These are phyloP conservation scores for Fraxinus pennsylvanica DNA, from an alignment of 257 asterid genomes.

Conservation along the genomic window DNA sequence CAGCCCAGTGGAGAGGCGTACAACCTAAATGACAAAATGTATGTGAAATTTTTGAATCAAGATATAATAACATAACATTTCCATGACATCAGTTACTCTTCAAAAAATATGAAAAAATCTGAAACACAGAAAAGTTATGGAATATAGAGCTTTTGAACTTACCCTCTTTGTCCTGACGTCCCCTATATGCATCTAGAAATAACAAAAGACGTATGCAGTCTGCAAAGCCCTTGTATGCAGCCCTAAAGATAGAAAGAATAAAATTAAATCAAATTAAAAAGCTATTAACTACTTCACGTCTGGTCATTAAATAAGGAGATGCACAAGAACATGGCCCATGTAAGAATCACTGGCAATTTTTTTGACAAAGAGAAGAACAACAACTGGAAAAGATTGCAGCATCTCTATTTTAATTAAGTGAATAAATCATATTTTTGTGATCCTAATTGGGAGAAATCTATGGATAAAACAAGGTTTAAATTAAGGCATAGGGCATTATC, in stretches of 20 bases:
- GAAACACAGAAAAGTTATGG: neutral
- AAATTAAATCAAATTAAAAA: conserved; percentile 26
- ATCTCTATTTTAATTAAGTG: neutral
- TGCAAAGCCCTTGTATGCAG: conserved; percentile 97
- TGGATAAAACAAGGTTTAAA: neutral
- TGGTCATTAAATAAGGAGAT: conserved; percentile 12
- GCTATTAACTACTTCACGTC: conserved; percentile 6
- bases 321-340: conserved; percentile 9
- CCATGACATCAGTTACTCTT: conserved; percentile 1
- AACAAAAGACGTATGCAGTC: conserved; percentile 93
- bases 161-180: conserved; percentile 98
- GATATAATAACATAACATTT: conserved; percentile 24
- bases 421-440: neutral
- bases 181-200: conserved; percentile 86
- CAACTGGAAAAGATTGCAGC: neutral
- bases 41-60: conserved; percentile 16
- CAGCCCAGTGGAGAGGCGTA: conserved; percentile 99
- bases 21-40: conserved; percentile 60
- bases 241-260: conserved; percentile 57
- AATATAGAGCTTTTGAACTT: conserved; percentile 19
- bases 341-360: neutral
- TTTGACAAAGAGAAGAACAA: conserved; percentile 2
- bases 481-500: conserved; percentile 6
- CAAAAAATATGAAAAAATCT: neutral
- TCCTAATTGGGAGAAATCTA: neutral